Evolutionary conservation across 2,329 filamentous ascomycete genomes (phyloP), one percentile per base, ranked within the genome.

Genomic region (Seiridium cupressi): DNA sequence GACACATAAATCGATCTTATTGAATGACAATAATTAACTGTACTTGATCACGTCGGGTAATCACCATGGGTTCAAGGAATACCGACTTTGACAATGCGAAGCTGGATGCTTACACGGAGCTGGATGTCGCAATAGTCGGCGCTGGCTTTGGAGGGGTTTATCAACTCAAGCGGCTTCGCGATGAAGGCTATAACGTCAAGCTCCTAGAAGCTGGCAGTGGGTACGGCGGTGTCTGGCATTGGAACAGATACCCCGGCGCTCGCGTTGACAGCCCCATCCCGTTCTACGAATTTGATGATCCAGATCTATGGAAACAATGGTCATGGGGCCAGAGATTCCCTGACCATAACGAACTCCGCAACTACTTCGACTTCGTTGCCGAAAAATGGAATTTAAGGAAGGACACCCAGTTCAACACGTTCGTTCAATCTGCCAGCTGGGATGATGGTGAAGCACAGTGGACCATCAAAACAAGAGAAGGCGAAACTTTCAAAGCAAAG

Each of bases 351-450:
- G 77, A 84, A 60, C 63, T 83, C 2, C 72, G 73, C 11, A 63
- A 56, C 3, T 84, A 84, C 65, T 82, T 84, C 51, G 66, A 72
- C 13, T 77, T 81, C 60, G 73, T 82, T 3, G 80, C 77, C 51
- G 70, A 77, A 32, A 74, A 74, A 2, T 70, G 79, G 51, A 69
- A 76, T 26, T 67, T 83, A 4, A 76, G 74, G 44, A 79, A 76
- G 38, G 75, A 81, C 48, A 76, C 73, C 11, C 70, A 72, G 5
- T 85, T 82, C 68, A 69, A 78, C 34, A 74, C 74, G 9, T 72
- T 72, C 3, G 77, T 84, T 2, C 62, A 71, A 1, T 73, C 70
- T 3, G 80, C 78, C 0, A 63, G 68, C 2, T 84, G 76, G 63
- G 68, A 81, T 58, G 67, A 70, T 0, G 62, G 64, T 0, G 60